Conservation (phyloP, 805 yeast species). For the Starmerella geochares region DNA sequence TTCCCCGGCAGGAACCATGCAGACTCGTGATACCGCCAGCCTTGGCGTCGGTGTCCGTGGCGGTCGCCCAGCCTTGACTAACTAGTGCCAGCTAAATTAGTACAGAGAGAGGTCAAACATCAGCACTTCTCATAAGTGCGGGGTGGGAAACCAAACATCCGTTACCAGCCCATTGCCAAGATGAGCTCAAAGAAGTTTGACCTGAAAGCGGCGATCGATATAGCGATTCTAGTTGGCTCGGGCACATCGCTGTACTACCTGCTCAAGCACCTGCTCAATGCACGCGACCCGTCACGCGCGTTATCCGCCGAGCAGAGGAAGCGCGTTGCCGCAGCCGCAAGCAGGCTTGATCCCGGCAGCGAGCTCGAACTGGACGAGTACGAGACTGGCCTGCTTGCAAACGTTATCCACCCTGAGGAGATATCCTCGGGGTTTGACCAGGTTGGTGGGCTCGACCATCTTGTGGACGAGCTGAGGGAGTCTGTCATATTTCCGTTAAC, state of each 20-base stretch:
- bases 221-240: constrained; percentile 48
- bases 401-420: constrained; percentile 76
- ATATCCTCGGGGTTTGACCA: constrained; percentile 67
- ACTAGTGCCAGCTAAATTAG: too few relatives aligned
- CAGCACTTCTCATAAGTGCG: too few relatives aligned
- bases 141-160: too few relatives aligned
- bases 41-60: too few relatives aligned
- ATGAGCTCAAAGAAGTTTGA: constrained; percentile 2
- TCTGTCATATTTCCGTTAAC: constrained; percentile 80
- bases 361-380: constrained; percentile 53
- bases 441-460: constrained; percentile 78
- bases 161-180: too few relatives aligned
- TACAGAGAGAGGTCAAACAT: too few relatives aligned
- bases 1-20: constrained; percentile 40
- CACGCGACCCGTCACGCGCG: constrained; percentile 33
- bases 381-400: constrained; percentile 65
- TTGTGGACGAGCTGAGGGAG: constrained; percentile 77
- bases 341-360: constrained; percentile 54
- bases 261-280: constrained; percentile 35
- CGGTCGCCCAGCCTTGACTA: too few relatives aligned
- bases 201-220: constrained; percentile 34
- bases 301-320: constrained; percentile 51
- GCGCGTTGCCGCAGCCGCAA: constrained; percentile 47
- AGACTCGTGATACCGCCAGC: not conserved
- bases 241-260: constrained; percentile 62